Percentiles rank a stretch among this genome's conserved stretches.
phyloP scores from a whole-genome alignment of 2,329 filamentous ascomycete species.

The Ramularia collo-cygni region DNA sequence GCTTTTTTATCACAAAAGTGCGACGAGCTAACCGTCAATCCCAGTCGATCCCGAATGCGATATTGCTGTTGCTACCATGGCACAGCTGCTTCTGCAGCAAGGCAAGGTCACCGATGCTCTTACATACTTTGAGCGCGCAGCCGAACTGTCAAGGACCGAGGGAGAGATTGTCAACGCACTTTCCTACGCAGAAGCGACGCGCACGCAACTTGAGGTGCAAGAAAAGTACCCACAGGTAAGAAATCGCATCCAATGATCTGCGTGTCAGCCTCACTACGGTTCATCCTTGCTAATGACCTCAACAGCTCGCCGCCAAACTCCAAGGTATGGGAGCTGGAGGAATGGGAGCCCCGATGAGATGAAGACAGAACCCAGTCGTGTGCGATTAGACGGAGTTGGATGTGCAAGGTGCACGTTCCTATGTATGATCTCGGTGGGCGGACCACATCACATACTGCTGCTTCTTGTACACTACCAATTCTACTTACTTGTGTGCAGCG shows the following conservation, averaged over 20 bases:
- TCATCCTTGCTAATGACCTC: no score
- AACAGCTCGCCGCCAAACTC: constrained; percentile 40
- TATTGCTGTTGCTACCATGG: constrained; percentile 97
- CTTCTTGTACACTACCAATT: background rate
- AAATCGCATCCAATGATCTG: no score
- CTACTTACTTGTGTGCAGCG: background rate
- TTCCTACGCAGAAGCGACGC: constrained; percentile 92
- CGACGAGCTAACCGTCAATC: constrained; percentile 30
- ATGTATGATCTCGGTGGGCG: no score
- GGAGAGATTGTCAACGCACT: constrained; percentile 94
- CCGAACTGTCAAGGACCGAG: constrained; percentile 88
- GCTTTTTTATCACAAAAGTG: background rate
- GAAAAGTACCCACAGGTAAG: constrained; percentile 50
- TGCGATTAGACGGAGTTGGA: background rate
- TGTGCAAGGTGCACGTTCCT: background rate
- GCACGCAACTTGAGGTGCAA: constrained; percentile 78
- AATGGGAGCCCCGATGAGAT: constrained; percentile 18
- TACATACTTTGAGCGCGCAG: constrained; percentile 93
- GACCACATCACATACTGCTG: background rate
- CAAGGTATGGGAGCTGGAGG: constrained; percentile 27
- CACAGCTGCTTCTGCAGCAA: constrained; percentile 92
- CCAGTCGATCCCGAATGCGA: constrained; percentile 96
- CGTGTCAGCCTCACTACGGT: no score
- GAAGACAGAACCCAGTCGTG: background rate
- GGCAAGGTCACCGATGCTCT: constrained; percentile 93